Evolutionary conservation across 164 flowering plant genomes (phyloP).

Genomic region (Piper betle): DNA sequence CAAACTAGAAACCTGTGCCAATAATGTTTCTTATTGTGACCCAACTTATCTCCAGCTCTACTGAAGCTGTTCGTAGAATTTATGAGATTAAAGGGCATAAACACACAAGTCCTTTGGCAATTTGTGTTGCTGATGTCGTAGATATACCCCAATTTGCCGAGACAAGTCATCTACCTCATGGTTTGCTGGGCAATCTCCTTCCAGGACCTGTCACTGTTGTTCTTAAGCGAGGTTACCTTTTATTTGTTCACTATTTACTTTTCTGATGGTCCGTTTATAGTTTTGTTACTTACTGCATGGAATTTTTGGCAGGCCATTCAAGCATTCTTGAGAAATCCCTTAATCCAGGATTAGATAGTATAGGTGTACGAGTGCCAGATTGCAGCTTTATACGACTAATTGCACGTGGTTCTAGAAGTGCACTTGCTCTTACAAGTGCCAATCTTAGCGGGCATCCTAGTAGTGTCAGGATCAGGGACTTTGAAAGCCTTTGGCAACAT

Average conservation of each 20-base stretch:
- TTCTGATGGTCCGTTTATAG: too few species aligned
- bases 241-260: too few species aligned
- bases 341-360: constrained; percentile 81
- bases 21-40: constrained; percentile 2
- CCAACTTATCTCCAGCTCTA: constrained; percentile 36
- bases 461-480: constrained; percentile 67
- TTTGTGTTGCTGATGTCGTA: constrained; percentile 80
- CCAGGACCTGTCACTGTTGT: constrained; percentile 97
- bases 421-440: constrained; percentile 90
- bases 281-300: too few species aligned
- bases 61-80: constrained; percentile 72
- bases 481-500: constrained; percentile 74
- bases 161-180: constrained; percentile 66
- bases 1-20: neutral
- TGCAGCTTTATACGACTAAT: constrained; percentile 56
- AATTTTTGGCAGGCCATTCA: constrained; percentile 43
- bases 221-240: constrained; percentile 50
- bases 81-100: constrained; percentile 95
- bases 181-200: constrained; percentile 71
- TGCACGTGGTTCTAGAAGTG: constrained; percentile 65
- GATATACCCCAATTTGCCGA: constrained; percentile 65
- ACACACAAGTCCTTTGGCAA: constrained; percentile 82
- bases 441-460: constrained; percentile 83
- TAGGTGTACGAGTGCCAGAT: constrained; percentile 93
- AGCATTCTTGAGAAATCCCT: constrained; percentile 81